phyloP scores from a whole-genome alignment of 2,329 filamentous ascomycete species.

The Colletotrichum sp. region DNA sequence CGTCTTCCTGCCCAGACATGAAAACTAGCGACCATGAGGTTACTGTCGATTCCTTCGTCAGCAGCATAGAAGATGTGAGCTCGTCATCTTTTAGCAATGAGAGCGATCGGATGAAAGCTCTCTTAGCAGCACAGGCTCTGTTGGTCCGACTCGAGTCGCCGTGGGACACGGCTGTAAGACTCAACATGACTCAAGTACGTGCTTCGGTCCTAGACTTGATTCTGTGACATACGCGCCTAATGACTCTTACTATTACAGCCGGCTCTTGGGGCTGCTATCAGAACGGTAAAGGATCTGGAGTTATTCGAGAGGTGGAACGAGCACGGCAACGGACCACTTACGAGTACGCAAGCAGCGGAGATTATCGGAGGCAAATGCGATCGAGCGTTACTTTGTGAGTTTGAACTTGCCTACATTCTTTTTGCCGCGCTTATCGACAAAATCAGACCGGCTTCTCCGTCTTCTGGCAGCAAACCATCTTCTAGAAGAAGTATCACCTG shows the following conservation, averaged over 20 bases:
- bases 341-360: neutral
- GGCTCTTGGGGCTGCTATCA: neutral
- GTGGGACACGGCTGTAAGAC: neutral
- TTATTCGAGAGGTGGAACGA: neutral
- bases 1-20: too few relatives aligned
- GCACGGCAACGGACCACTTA: neutral
- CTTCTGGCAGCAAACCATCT: neutral
- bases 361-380: neutral
- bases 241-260: neutral
- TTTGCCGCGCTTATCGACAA: neutral
- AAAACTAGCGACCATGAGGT: neutral
- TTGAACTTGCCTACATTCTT: rapidly evolving
- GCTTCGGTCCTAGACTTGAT: rapidly evolving
- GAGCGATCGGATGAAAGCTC: neutral
- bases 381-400: neutral
- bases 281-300: neutral
- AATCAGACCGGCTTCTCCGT: neutral
- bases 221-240: neutral
- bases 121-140: neutral
- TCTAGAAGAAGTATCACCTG: neutral
- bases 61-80: neutral
- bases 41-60: neutral
- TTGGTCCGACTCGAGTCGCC: neutral
- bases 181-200: neutral
- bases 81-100: neutral